These are phyloP conservation scores for Ogataea naganishii DNA, from an alignment of 805 yeast genomes.

Conservation along the genomic window DNA sequence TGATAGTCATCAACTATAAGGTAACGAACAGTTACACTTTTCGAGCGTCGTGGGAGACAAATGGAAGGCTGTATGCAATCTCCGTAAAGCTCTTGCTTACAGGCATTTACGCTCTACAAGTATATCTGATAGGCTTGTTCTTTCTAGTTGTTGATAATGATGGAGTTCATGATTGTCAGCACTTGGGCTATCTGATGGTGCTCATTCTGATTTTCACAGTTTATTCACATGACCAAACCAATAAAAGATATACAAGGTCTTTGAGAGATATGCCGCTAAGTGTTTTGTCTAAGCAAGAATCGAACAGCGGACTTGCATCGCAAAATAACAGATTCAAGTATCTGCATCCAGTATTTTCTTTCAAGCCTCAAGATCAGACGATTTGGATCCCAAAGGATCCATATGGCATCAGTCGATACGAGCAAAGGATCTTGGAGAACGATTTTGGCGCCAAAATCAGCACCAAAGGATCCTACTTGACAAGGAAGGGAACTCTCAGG, in stretches of 20 bases:
- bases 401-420: conserved; percentile 20
- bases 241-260: conserved; percentile 29
- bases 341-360: conserved; percentile 16
- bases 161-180: conserved; percentile 37
- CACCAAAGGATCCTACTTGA: too few relatives aligned
- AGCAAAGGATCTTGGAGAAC: conserved; percentile 14
- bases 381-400: conserved; percentile 24
- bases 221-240: conserved; percentile 46
- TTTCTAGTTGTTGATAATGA: conserved; percentile 47
- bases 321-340: conserved; percentile 7
- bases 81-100: conserved; percentile 72
- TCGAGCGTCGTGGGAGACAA: conserved; percentile 49
- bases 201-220: conserved; percentile 43
- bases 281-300: conserved; percentile 3
- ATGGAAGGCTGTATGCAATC: conserved; percentile 62
- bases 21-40: conserved; percentile 47
- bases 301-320: conserved; percentile 2
- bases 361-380: conserved; percentile 11
- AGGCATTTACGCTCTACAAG: conserved; percentile 76
- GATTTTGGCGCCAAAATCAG: too few relatives aligned
- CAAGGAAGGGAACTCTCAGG: too few relatives aligned
- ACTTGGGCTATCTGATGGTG: conserved; percentile 41
- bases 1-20: conserved; percentile 64
- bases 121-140: conserved; percentile 70
- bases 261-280: conserved; percentile 30